phyloP scores from a whole-genome alignment of 169 alveolate species.

The Plasmodium berghei region DNA sequence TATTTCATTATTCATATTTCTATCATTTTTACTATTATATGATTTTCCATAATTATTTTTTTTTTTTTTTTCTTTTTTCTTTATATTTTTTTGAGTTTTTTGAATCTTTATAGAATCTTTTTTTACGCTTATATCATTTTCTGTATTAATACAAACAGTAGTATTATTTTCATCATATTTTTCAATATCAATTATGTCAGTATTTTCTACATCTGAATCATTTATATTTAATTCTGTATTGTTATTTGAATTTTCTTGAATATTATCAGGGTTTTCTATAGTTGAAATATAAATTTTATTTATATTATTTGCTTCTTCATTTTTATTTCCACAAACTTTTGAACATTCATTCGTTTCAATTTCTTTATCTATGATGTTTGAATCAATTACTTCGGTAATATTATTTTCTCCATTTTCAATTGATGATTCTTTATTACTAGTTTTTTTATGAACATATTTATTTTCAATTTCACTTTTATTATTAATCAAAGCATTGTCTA shows the following conservation, averaged over 20 bases:
- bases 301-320: not conserved
- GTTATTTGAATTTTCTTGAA: not conserved
- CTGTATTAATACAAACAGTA: not conserved
- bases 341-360: not conserved
- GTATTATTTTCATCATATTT: not conserved
- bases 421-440: not conserved
- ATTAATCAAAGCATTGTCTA: slow-evolving; percentile 17
- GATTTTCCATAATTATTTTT: not conserved
- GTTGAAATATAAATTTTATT: not conserved
- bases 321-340: not conserved
- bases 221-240: not conserved
- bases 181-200: not conserved
- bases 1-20: not conserved
- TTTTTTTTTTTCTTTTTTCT: not conserved
- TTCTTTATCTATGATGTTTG: not conserved
- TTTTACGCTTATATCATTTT: not conserved
- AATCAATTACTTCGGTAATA: not conserved
- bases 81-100: slow-evolving; percentile 1
- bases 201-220: not conserved
- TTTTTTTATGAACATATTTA: no score
- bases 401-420: not conserved
- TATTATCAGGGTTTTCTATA: not conserved
- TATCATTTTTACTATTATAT: not conserved
- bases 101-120: not conserved
- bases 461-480: slow-evolving; percentile 1